Percentiles rank a stretch among this genome's conserved stretches.
phyloP scores from a whole-genome alignment of 1,284 basidiomycete genomes.

The Erythrobasidium hasegawianum region DNA sequence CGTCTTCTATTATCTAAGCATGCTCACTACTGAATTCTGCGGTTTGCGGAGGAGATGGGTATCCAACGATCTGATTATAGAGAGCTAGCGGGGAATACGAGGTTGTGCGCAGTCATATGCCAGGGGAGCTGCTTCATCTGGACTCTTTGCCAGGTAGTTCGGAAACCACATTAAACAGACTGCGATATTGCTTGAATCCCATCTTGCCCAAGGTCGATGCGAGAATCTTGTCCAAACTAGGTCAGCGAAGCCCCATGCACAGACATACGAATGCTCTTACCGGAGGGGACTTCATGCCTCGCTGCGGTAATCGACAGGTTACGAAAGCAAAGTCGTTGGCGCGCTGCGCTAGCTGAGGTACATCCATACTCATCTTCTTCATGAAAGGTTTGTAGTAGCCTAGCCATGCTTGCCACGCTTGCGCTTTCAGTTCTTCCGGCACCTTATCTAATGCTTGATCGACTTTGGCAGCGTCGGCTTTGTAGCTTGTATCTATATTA shows the following conservation, averaged over 20 bases:
- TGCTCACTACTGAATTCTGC: no score
- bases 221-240: constrained; percentile 46
- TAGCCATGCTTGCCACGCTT: constrained; percentile 58
- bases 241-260: no score
- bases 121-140: no score
- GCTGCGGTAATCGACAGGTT: constrained; percentile 49
- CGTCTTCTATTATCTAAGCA: no score
- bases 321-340: constrained; percentile 55
- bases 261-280: constrained; percentile 43
- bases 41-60: no score
- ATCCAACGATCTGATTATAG: no score
- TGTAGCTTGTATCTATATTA: constrained; percentile 12
- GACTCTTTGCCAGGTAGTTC: neutral
- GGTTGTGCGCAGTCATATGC: no score
- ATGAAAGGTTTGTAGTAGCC: constrained; percentile 60
- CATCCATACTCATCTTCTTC: constrained; percentile 53
- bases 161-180: constrained; percentile 12
- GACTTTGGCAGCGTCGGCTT: constrained; percentile 43
- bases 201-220: constrained; percentile 49
- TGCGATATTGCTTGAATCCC: constrained; percentile 12
- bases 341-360: constrained; percentile 52
- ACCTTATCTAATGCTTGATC: constrained; percentile 45
- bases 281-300: constrained; percentile 42
- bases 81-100: no score
- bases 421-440: constrained; percentile 52